Evolutionary conservation across 1,139 yeast species (phyloP).

Genomic region (Diutina neorugosa): DNA sequence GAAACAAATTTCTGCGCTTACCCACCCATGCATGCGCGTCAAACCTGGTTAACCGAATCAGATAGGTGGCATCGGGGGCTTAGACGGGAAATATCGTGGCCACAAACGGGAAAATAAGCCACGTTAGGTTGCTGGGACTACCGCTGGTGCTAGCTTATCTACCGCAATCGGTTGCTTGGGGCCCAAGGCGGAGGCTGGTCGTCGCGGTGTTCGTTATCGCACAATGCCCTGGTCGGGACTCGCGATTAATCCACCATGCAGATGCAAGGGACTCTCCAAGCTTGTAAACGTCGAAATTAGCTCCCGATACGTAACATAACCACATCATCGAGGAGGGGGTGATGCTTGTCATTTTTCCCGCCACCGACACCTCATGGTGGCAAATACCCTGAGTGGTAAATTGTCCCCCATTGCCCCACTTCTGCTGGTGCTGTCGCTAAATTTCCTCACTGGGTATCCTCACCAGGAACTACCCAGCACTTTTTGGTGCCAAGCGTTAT

Average conservation of each 20-base stretch:
- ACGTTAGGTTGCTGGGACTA: neutral
- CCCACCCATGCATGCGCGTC: neutral
- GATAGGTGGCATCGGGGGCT: neutral
- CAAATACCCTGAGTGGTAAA: no score
- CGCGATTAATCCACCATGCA: neutral
- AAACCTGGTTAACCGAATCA: neutral
- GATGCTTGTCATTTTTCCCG: no score
- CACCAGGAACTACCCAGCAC: neutral
- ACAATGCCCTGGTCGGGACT: neutral
- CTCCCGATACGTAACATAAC: neutral
- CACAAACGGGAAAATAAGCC: neutral
- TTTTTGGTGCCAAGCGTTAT: neutral
- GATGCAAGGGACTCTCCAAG: neutral
- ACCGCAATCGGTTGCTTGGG: neutral
- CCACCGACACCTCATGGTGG: no score
- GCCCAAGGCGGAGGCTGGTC: neutral
- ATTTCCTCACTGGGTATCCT: neutral
- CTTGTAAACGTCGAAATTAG: neutral
- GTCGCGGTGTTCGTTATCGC: neutral
- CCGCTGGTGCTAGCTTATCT: neutral
- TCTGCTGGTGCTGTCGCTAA: neutral
- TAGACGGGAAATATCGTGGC: neutral
- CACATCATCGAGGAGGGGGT: neutral
- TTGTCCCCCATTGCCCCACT: neutral
- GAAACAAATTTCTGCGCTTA: neutral